These are phyloP conservation scores for Solanum raphanifolium DNA, from an alignment of 257 asterid species.

Conservation along the genomic window DNA sequence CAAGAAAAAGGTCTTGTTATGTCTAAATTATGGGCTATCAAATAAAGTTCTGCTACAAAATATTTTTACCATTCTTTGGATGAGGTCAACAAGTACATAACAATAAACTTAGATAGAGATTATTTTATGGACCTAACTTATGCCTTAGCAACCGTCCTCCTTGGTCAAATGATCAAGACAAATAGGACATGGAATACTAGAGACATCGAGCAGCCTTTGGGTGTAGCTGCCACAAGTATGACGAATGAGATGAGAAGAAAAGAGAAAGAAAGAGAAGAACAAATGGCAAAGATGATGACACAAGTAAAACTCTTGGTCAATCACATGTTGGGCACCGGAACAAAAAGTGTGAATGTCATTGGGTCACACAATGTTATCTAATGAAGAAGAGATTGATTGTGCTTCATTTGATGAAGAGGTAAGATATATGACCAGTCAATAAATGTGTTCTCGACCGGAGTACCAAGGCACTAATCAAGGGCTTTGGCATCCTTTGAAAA, in stretches of 20 bases:
- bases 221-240: not conserved
- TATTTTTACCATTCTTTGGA: not conserved
- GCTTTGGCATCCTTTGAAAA: not conserved
- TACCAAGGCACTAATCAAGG: not conserved
- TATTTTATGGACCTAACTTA: too few species aligned
- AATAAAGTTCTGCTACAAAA: too few species aligned
- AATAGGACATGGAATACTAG: too few species aligned
- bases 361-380: not conserved
- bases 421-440: not conserved
- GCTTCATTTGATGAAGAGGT: not conserved
- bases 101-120: not conserved
- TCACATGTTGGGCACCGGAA: not conserved
- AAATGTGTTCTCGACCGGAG: not conserved
- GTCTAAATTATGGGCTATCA: not conserved
- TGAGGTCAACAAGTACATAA: not conserved
- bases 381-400: not conserved
- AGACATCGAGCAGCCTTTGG: too few species aligned
- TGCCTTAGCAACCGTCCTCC: too few species aligned
- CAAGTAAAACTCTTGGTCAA: not conserved
- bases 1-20: not conserved
- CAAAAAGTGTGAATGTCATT: not conserved
- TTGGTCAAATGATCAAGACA: too few species aligned
- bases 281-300: not conserved
- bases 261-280: not conserved
- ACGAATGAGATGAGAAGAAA: not conserved